phyloP scores from a whole-genome alignment of 2,329 filamentous ascomycete species.

The Leptographium flavum region DNA sequence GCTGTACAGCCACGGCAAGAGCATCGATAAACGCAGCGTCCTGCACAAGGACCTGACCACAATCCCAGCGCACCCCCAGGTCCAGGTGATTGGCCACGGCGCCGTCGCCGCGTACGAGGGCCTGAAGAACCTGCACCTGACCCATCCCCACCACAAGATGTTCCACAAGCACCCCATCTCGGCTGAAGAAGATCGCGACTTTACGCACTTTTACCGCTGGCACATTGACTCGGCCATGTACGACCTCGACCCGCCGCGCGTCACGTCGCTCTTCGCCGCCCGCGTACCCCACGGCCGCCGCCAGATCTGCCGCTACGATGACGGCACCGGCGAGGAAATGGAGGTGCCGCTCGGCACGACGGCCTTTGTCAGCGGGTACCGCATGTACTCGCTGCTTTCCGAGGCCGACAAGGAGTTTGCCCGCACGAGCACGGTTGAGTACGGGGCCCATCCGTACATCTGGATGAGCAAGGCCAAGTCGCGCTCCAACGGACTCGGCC shows the following conservation, averaged over 20 bases:
- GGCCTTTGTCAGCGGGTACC: constrained; percentile 57
- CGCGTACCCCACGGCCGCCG: constrained; percentile 41
- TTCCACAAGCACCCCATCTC: constrained; percentile 24
- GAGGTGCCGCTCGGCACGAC: constrained; percentile 63
- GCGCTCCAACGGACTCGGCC: constrained; percentile 52
- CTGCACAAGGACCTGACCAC: constrained; percentile 73
- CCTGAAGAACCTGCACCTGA: constrained; percentile 49
- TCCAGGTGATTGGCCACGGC: constrained; percentile 69
- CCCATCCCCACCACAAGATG: constrained; percentile 52
- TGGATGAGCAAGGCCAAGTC: constrained; percentile 63
- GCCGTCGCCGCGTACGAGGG: constrained; percentile 55
- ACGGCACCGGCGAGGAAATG: constrained; percentile 51
- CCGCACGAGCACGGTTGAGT: constrained; percentile 52
- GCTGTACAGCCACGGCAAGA: constrained; percentile 62
- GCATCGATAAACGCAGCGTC: constrained; percentile 50
- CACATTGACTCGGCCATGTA: constrained; percentile 68
- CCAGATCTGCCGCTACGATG: constrained; percentile 53
- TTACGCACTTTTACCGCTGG: constrained; percentile 55
- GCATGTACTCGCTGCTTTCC: constrained; percentile 54
- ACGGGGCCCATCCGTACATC: constrained; percentile 66
- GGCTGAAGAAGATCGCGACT: constrained; percentile 21
- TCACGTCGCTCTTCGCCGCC: constrained; percentile 58
- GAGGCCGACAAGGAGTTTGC: constrained; percentile 53
- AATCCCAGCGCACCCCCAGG: constrained; percentile 62
- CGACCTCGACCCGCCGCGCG: constrained; percentile 56